Conservation (phyloP, 352 stramenopile species). For the Pythium aquatile region DNA sequence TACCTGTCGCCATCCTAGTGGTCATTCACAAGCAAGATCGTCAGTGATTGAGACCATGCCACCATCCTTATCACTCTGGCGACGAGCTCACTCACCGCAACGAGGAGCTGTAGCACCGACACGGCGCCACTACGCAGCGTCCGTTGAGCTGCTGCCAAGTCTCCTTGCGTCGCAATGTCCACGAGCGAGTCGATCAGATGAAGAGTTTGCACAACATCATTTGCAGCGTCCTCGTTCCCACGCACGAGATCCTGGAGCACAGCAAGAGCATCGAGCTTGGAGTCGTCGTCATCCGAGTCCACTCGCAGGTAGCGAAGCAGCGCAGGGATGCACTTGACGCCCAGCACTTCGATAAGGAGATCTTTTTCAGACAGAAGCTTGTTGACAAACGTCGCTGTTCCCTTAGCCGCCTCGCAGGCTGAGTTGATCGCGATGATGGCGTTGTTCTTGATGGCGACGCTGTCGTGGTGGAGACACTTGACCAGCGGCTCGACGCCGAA, state of each 20-base stretch:
- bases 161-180: constrained; percentile 16
- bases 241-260: constrained; percentile 35
- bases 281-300: constrained; percentile 40
- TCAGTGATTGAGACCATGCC: not conserved
- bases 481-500: constrained; percentile 66
- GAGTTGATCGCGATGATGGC: constrained; percentile 61
- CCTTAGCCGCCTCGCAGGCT: constrained; percentile 53
- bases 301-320: constrained; percentile 40
- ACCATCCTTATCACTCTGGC: not conserved
- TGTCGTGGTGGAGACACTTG: constrained; percentile 52
- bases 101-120: constrained; percentile 31
- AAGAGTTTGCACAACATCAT: constrained; percentile 51
- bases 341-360: constrained; percentile 56
- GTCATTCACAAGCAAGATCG: not conserved
- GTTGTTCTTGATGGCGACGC: constrained; percentile 40
- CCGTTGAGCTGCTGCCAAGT: not conserved
- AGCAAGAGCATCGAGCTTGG: constrained; percentile 40
- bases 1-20: constrained; percentile 23
- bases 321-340: constrained; percentile 43
- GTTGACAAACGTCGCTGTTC: constrained; percentile 41
- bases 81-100: constrained; percentile 15
- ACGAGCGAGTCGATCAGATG: constrained; percentile 48
- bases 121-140: constrained; percentile 14
- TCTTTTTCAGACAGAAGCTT: constrained; percentile 36
- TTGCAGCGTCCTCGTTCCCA: constrained; percentile 17